Conservation (phyloP, 1,284 basidiomycete species). For the Cutaneotrichosporon spelunceum region DNA sequence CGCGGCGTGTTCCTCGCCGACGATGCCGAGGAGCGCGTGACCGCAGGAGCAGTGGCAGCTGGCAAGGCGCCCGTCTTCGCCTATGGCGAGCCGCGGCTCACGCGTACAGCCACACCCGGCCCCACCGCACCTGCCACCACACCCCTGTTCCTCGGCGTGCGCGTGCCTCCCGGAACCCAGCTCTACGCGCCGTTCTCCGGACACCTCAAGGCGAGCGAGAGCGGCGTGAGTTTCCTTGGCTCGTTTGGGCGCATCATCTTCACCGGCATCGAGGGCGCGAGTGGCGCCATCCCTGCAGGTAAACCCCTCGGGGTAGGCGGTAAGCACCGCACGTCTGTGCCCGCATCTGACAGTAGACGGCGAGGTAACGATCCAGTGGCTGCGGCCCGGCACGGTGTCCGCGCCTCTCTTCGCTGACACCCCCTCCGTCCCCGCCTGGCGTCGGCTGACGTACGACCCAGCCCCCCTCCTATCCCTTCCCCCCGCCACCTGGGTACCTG, state of each 20-base stretch:
- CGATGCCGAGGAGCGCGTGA: constrained; percentile 2
- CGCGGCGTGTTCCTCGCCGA: background rate
- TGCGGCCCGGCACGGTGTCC: background rate
- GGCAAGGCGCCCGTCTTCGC: constrained; percentile 3
- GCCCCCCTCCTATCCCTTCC: constrained; percentile 3
- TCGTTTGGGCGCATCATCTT: constrained; percentile 11
- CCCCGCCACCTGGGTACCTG: background rate
- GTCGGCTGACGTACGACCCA: constrained; percentile 11
- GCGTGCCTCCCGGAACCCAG: background rate
- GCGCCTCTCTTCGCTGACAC: constrained; percentile 9
- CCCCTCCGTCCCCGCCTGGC: constrained; percentile 5
- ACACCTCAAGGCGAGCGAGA: background rate
- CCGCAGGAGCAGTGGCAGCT: background rate
- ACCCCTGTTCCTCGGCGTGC: background rate
- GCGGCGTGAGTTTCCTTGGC: background rate
- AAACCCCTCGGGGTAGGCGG: background rate
- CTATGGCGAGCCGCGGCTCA: constrained; percentile 13
- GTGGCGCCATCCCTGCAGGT: background rate
- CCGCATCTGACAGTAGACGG: background rate
- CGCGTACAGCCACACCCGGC: background rate
- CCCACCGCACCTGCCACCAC: background rate
- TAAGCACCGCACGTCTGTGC: background rate
- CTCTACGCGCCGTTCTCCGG: constrained; percentile 7
- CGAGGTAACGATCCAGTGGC: constrained; percentile 8
- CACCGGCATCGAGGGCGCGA: background rate